Base-by-base conservation (phyloP, 805 yeast genomes). In the Saturnispora silvae region DNA sequence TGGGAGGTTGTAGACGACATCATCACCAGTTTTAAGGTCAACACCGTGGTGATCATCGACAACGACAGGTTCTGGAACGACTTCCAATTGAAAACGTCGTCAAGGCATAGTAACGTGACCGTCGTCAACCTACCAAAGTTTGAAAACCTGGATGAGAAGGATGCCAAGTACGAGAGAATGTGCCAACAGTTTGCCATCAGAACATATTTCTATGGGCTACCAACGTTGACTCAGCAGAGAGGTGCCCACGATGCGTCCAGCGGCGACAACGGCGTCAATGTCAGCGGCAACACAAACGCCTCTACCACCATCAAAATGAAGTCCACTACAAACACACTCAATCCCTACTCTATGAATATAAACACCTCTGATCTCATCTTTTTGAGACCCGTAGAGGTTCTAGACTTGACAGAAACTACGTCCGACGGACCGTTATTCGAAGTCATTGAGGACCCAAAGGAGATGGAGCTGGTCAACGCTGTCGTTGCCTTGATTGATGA, bases 301-400 rank as follows among this genome's bases (percentile, higher is more conserved):
- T 31, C 39, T 4, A 36, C 39, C 3, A 17, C 34, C 14, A 31
- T 36, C 10, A 23, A 18, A 15, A 20, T 28, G 8, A 18, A 18
- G 14, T 22, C 27, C 4, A 7, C 34, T 3, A 19, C 34, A 5
- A 4, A 37, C 15, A 72, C 77, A 4, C 65, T 92, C 37, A 79
- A 94, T 15, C 97, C 99, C 2, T 87, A 77, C 56, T 81, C 94
- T 4, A 72, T 85, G 2, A 84, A 86, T 17, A 75, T 77, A 3
- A 84, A 76, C 49, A 64, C 70, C 40, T 65, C 68, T 13, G 80
- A 75, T 39, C 60, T 83, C 8, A 60, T 67, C 1, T 73, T 84
- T 2, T 78, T 74, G 61, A 70, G 75, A 29, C 83, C 89, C 11
- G 46, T 47, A 16, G 57, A 52, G 38, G 18, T 41, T 7, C 38